Percentiles rank a stretch among this genome's conserved stretches.
These are phyloP conservation scores for Debaryomyces nepalensis DNA, from an alignment of 1,139 yeast species.

Conservation along the genomic window DNA sequence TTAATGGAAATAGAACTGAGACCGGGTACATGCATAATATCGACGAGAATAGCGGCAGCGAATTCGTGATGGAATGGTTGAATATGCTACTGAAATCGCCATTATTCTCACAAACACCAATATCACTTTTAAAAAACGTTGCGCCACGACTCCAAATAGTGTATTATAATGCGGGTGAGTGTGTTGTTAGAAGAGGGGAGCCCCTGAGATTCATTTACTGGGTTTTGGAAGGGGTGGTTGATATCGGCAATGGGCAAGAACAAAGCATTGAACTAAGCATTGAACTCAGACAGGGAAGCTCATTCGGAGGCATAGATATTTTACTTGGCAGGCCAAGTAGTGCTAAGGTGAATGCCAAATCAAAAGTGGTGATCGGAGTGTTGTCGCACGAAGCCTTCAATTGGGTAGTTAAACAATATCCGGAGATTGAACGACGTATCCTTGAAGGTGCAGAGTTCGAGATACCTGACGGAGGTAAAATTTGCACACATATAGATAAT, in stretches of 20 bases:
- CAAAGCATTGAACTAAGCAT: conserved; percentile 74
- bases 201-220: conserved; percentile 81
- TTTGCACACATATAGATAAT: conserved; percentile 41
- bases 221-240: conserved; percentile 75
- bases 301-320: conserved; percentile 81
- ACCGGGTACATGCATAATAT: neutral
- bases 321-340: conserved; percentile 76
- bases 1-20: neutral
- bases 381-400: conserved; percentile 67
- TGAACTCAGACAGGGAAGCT: conserved; percentile 69
- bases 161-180: conserved; percentile 68
- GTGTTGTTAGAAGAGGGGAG: conserved; percentile 71
- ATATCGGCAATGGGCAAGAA: conserved; percentile 67
- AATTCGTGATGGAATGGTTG: conserved; percentile 57
- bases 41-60: conserved; percentile 1
- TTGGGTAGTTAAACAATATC: conserved; percentile 62
- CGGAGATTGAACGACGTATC: conserved; percentile 66
- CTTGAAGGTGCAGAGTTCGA: too few relatives aligned
- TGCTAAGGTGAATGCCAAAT: conserved; percentile 76
- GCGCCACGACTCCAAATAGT: conserved; percentile 62
- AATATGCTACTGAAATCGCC: conserved; percentile 61
- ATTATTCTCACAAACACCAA: conserved; percentile 67
- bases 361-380: conserved; percentile 68
- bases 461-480: conserved; percentile 80
- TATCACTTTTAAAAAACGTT: conserved; percentile 60